These are phyloP conservation scores for Petrea volubilis DNA, from an alignment of 257 asterid genomes.

Conservation along the genomic window DNA sequence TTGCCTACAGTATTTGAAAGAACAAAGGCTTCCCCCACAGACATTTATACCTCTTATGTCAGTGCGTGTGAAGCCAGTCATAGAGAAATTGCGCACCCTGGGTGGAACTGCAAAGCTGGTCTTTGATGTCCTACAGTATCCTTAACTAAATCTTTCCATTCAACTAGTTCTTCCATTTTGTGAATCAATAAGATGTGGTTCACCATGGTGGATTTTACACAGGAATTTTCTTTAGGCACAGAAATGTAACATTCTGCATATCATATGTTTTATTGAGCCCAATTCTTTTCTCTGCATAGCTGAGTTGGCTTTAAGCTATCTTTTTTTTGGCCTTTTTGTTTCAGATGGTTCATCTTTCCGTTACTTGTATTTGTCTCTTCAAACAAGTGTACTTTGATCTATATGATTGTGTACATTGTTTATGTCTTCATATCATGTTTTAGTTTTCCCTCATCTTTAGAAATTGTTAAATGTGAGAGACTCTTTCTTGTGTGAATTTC, in stretches of 20 bases:
- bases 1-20: conserved; percentile 82
- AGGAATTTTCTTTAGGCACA: background rate
- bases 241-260: conserved; percentile 6
- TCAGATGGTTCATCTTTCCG: background rate
- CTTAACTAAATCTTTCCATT: conserved; percentile 34
- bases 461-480: conserved; percentile 2
- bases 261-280: background rate
- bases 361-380: background rate
- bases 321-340: background rate
- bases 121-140: conserved; percentile 97
- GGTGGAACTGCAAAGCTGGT: conserved; percentile 91
- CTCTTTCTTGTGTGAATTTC: background rate
- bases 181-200: conserved; percentile 4
- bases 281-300: background rate
- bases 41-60: conserved; percentile 95
- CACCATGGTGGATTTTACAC: conserved; percentile 1
- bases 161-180: conserved; percentile 8
- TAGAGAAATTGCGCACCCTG: conserved; percentile 85
- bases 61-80: conserved; percentile 89
- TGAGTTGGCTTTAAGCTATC: background rate
- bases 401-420: background rate
- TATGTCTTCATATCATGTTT: background rate
- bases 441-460: background rate
- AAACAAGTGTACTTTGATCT: background rate
- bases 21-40: conserved; percentile 98